Evolutionary conservation across 345 rosid species (phyloP), one percentile per base, ranked within the genome.

Genomic region (Citrus cavaleriei): DNA sequence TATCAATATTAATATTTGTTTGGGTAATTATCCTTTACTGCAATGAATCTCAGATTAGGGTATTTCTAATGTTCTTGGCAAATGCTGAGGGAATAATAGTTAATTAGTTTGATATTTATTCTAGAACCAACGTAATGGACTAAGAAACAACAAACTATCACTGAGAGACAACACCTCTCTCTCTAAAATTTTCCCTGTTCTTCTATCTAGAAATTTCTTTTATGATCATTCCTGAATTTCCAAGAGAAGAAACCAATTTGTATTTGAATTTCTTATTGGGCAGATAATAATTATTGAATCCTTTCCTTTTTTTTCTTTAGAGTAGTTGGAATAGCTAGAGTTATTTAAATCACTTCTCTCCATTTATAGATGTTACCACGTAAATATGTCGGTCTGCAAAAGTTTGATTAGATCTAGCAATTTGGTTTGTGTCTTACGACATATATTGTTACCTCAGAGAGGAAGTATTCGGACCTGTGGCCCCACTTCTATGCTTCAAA

Each of bases 391-490:
- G 6, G 34, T 54, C 32, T 34, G 70, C 30, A 54, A 24, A 18
- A 25, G 7, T 75, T 75, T 46, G 38, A 63, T 46, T 46, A 46
- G 70, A 28, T 46, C 51, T 74, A 38, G 68, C 69, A 27, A 13
- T 42, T 69, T 61, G 28, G 34, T 75, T 62, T 32, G 51, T 64
- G 24, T 65, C 22, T 42, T 54, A 28, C 7, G 24, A 14, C 62
- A 16, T 63, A 34, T 60, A 38, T 34, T 71, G 58, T 77, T 71
- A 64, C 51, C 16, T 77, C 84, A 96, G 97, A 81, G 97, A 94
- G 89, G 99, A 96, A 87, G 91, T 93, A 51, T 96, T 96, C 64
- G 99, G 99, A 85, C 99, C 99, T 19, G 98, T 96, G 78, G 98
- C 98, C 61, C 97, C 98, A 34, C 88, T 96, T 60, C 68, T 91